Percentiles rank a stretch among this genome's conserved stretches.
These are phyloP conservation scores for Ganoderma multipileum DNA, from an alignment of 1,284 basidiomycete species.

Conservation along the genomic window DNA sequence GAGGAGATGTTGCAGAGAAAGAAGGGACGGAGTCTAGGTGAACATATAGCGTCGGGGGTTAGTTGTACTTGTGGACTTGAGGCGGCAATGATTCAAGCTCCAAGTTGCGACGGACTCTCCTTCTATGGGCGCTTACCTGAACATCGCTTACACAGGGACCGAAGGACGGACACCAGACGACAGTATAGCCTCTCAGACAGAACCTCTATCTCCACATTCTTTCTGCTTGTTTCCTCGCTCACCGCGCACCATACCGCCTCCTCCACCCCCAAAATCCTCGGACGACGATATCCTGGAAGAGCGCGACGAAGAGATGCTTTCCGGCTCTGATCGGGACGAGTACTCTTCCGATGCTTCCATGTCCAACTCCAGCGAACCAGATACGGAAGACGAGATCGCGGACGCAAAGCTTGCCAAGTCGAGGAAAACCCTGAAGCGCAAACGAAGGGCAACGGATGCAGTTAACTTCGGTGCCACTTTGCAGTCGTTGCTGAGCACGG, in stretches of 20 bases:
- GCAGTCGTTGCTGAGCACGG: slow-evolving; percentile 70
- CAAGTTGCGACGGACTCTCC: not conserved
- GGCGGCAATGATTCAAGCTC: not conserved
- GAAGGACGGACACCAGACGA: not conserved
- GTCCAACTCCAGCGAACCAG: slow-evolving; percentile 33
- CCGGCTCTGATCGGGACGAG: slow-evolving; percentile 36
- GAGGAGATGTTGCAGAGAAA: not conserved
- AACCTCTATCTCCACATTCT: not conserved
- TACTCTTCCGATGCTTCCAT: slow-evolving; percentile 31
- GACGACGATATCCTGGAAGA: slow-evolving; percentile 26
- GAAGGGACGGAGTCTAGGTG: slow-evolving; percentile 4
- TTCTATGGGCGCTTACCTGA: slow-evolving; percentile 5
- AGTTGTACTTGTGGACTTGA: not conserved
- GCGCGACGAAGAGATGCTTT: slow-evolving; percentile 37
- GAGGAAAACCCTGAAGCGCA: slow-evolving; percentile 79
- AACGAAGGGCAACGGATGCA: slow-evolving; percentile 78
- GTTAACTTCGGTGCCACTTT: slow-evolving; percentile 76
- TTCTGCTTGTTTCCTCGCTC: not conserved
- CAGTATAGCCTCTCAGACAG: not conserved
- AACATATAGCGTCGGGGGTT: not conserved
- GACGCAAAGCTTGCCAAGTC: slow-evolving; percentile 65
- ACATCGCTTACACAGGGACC: not conserved
- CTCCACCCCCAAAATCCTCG: slow-evolving; percentile 38
- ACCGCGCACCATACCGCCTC: slow-evolving; percentile 34
- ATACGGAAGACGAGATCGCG: slow-evolving; percentile 72